Conservation (phyloP, 352 stramenopile species). For the Phytophthora hybrid region DNA sequence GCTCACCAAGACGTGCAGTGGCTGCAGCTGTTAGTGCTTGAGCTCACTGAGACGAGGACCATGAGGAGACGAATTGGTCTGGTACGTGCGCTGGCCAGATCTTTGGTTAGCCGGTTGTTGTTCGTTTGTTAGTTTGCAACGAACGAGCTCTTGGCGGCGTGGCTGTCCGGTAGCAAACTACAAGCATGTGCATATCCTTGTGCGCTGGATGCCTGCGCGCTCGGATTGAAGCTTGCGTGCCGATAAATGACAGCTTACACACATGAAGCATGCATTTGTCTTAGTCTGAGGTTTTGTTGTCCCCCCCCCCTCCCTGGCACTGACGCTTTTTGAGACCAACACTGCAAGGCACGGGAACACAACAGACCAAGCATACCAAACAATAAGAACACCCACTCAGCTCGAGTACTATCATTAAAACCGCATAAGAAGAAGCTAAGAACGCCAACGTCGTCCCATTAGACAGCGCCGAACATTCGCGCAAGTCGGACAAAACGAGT, state of each 20-base stretch:
- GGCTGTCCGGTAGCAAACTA: neutral
- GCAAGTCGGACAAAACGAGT: neutral
- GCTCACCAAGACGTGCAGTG: constrained; percentile 10
- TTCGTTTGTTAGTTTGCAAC: neutral
- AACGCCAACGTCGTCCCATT: neutral
- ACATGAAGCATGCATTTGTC: too few relatives aligned
- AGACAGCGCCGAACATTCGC: neutral
- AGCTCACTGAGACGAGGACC: constrained; percentile 9
- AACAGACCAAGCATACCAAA: too few relatives aligned
- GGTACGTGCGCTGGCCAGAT: too few relatives aligned
- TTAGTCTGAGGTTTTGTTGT: too few relatives aligned
- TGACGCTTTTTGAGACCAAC: too few relatives aligned
- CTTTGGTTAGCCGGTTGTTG: too few relatives aligned
- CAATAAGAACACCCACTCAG: neutral
- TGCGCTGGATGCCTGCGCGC: too few relatives aligned
- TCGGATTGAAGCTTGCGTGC: neutral
- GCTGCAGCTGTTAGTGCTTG: constrained; percentile 2
- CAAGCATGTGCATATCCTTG: neutral
- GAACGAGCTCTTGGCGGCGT: neutral
- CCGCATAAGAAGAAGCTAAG: neutral
- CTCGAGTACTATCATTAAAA: neutral
- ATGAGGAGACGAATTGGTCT: too few relatives aligned
- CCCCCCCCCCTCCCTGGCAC: too few relatives aligned
- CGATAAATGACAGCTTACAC: neutral
- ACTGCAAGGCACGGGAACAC: too few relatives aligned